Percentiles rank a stretch among this genome's conserved stretches.
These are phyloP conservation scores for Sanghuangporus sanghuang DNA, from an alignment of 1,284 basidiomycete genomes.

Conservation along the genomic window DNA sequence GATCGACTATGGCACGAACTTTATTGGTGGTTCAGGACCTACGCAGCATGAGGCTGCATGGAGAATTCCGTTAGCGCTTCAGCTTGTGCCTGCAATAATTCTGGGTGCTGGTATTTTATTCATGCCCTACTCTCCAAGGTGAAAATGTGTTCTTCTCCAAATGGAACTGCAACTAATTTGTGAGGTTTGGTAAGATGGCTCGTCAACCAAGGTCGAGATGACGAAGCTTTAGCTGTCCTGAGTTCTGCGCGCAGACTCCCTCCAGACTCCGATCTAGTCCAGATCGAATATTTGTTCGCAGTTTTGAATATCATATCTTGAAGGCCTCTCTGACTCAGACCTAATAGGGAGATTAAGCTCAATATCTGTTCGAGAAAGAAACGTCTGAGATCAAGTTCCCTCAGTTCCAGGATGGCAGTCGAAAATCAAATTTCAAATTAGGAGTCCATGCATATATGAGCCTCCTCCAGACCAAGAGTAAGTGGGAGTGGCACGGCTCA, in stretches of 20 bases:
- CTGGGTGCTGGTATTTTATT: conserved; percentile 60
- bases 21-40: conserved; percentile 56
- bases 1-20: conserved; percentile 76
- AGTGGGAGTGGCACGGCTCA: conserved; percentile 19
- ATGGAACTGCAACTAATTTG: conserved; percentile 1
- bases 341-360: conserved; percentile 67
- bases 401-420: conserved; percentile 58
- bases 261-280: conserved; percentile 58
- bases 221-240: conserved; percentile 65
- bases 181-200: conserved; percentile 49
- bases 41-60: conserved; percentile 64
- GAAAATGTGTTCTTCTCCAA: conserved; percentile 12
- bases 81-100: conserved; percentile 68
- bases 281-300: conserved; percentile 68
- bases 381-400: conserved; percentile 51
- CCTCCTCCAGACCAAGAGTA: conserved; percentile 47
- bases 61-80: conserved; percentile 72
- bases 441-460: conserved; percentile 54
- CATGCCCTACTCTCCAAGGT: conserved; percentile 70
- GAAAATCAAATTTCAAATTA: conserved; percentile 53
- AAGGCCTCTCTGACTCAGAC: background rate
- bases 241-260: conserved; percentile 54
- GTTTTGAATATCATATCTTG: background rate
- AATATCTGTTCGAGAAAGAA: conserved; percentile 71
- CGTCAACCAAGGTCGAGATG: conserved; percentile 65